These are phyloP conservation scores for Loxodes magnus DNA, from an alignment of 73 alveolate genomes.

Conservation along the genomic window DNA sequence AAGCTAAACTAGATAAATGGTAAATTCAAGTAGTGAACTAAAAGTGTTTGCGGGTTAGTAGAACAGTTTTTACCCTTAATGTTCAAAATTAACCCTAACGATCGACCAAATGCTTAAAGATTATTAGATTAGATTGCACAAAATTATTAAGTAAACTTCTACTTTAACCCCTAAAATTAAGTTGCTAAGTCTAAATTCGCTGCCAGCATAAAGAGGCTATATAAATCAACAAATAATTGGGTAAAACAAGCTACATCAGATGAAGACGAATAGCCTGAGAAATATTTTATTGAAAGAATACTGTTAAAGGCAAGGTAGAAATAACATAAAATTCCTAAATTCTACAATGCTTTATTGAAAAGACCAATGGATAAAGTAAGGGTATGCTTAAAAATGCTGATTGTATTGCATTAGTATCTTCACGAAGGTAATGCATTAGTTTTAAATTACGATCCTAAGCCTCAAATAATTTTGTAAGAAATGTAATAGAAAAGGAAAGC, in stretches of 20 bases:
- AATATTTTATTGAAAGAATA: neutral
- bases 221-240: neutral
- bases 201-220: neutral
- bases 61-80: neutral
- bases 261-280: neutral
- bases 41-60: neutral
- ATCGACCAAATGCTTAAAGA: neutral
- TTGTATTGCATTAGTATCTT: neutral
- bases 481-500: too few species aligned
- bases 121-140: neutral
- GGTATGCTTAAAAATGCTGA: neutral
- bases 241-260: neutral
- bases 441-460: too few species aligned
- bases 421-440: too few species aligned
- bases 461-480: too few species aligned
- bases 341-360: neutral
- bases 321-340: neutral
- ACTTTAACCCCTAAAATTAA: neutral
- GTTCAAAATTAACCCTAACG: neutral
- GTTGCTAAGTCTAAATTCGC: neutral
- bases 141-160: neutral
- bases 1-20: constrained; percentile 1
- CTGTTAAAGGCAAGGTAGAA: neutral
- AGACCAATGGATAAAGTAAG: neutral
- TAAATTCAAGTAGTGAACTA: neutral